Evolutionary conservation across 192 early-diverging fungal species (phyloP).

Genomic region (Coemansia sp.): DNA sequence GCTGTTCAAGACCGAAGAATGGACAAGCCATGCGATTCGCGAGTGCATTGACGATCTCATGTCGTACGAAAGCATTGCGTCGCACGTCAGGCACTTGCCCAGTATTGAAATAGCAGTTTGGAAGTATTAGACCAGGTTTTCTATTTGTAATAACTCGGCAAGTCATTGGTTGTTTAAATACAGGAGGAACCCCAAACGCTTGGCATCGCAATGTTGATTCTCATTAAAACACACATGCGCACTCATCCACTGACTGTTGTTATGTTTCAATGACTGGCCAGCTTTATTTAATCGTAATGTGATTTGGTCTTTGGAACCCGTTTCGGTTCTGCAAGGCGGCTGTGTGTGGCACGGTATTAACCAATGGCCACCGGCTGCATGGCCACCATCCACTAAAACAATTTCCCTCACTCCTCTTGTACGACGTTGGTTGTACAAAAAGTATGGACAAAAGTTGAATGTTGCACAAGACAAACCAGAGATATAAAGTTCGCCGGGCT

Average conservation of each 20-base stretch:
- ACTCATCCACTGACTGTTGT: too few species aligned
- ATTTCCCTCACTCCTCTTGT: neutral
- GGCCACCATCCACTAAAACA: neutral
- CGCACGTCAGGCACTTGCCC: constrained; percentile 15
- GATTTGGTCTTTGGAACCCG: neutral
- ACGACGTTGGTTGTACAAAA: neutral
- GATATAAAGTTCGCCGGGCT: neutral
- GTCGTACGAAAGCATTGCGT: constrained; percentile 4
- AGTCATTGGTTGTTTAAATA: too few species aligned
- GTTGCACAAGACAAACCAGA: neutral
- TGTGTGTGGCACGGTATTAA: neutral
- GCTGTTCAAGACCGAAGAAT: constrained; percentile 25
- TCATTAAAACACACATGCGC: too few species aligned
- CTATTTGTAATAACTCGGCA: neutral
- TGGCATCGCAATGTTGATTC: too few species aligned
- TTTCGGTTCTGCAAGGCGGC: neutral
- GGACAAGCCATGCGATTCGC: constrained; percentile 22
- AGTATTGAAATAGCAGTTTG: constrained; percentile 19
- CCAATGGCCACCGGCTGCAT: neutral
- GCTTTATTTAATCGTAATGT: too few species aligned
- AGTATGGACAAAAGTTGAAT: neutral
- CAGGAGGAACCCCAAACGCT: too few species aligned
- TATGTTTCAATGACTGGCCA: too few species aligned
- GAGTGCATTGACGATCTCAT: constrained; percentile 26
- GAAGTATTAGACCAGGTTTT: constrained; percentile 17